Evolutionary conservation across 2,329 filamentous ascomycete genomes (phyloP), one percentile per base, ranked within the genome.

Genomic region (Clathrospora elynae): DNA sequence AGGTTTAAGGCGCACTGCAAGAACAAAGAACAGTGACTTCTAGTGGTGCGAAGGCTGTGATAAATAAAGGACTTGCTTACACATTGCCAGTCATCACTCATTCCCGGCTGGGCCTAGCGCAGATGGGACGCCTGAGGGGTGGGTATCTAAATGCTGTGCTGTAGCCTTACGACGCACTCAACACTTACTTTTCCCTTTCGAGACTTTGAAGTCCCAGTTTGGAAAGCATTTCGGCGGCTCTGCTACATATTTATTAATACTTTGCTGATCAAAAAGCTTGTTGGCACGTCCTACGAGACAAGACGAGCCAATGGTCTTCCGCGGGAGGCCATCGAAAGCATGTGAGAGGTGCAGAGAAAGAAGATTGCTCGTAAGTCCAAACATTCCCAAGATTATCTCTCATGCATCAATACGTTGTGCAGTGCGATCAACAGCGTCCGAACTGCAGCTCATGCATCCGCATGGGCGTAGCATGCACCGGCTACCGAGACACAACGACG

Each of bases 401-500:
- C 19, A 22, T 30, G 6, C 2, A 12, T 22, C 33, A 30, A 34
- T 32, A 12, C 16, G 9, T 26, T 12, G 25, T n/a, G 8, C 36
- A 66, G 62, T 64, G 62, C 31, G 53, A 66, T 48, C 54, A 59
- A 8, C 46, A 51, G 22, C 45, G 38, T 16, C 52, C 53, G 5
- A 46, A 32, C 20, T 64, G 62, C 29, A 49, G 53, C 35, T 55
- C 55, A 6, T 66, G 61, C 26, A 24, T 50, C 13, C 55, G 61
- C 28, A 55, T 44, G 13, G 42, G 45, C 4, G 30, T 29, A 11
- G 17, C 31, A 29, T 66, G 61, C 37, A 25, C 37, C 14, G 61
- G 61, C 12, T 66, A 64, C 29, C 54, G 59, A n/a, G 55, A 64
- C 32, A 59, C 54, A 2, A 32, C 42, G 1, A 45, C 40, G 4